Conservation (phyloP, 257 asterid genomes). For the Nicotiana tomentosiformis region DNA sequence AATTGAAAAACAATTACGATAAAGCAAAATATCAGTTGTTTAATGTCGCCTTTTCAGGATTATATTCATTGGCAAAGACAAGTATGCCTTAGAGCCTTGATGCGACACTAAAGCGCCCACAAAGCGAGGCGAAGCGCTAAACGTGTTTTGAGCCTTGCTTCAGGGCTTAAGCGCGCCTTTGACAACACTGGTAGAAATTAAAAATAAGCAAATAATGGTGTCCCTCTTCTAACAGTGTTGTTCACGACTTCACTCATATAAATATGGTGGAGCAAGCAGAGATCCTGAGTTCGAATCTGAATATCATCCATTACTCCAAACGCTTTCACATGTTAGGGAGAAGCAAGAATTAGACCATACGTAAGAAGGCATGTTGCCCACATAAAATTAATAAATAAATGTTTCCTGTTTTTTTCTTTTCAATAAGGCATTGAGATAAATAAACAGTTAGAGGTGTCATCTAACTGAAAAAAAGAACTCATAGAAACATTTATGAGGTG, state of each 20-base stretch:
- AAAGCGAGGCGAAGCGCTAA: too few relatives aligned
- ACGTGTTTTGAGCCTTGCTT: too few relatives aligned
- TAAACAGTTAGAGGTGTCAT: background rate
- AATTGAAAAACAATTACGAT: too few relatives aligned
- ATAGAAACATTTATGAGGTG: background rate
- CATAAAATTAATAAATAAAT: background rate
- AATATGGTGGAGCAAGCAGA: background rate
- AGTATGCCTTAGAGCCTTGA: too few relatives aligned
- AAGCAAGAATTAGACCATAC: background rate
- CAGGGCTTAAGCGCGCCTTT: too few relatives aligned
- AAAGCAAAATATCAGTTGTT: too few relatives aligned
- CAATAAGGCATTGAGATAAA: background rate
- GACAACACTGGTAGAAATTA: too few relatives aligned
- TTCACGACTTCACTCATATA: background rate
- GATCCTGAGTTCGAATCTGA: background rate
- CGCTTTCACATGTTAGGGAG: background rate
- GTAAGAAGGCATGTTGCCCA: background rate
- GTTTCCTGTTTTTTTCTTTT: background rate
- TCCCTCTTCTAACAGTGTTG: background rate
- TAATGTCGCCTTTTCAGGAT: too few relatives aligned
- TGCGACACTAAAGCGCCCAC: too few relatives aligned
- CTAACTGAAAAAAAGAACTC: background rate
- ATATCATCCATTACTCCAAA: background rate
- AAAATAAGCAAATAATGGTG: background rate
- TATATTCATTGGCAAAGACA: too few relatives aligned